Evolutionary conservation across 768 basidiomycete genomes (phyloP).

Genomic region (Lentinula raphanica): DNA sequence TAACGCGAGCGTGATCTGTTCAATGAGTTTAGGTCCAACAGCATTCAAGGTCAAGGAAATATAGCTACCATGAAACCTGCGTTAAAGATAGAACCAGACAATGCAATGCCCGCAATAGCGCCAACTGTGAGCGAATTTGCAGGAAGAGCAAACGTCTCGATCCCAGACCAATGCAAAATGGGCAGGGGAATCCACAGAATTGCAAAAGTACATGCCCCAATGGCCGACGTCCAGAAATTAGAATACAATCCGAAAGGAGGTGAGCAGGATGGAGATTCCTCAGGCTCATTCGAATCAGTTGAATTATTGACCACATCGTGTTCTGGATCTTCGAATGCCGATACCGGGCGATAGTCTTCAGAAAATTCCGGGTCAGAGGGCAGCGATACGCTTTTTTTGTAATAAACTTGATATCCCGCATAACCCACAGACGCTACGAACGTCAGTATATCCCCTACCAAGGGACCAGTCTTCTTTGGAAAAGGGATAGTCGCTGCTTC

Average conservation of each 20-base stretch:
- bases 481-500: constrained; percentile 9
- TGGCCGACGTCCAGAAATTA: constrained; percentile 71
- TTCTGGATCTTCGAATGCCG: constrained; percentile 28
- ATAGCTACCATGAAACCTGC: constrained; percentile 74
- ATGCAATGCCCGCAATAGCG: constrained; percentile 63
- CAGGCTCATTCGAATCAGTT: background rate
- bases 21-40: constrained; percentile 8
- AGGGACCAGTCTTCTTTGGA: constrained; percentile 42
- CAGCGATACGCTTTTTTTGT: constrained; percentile 74
- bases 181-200: constrained; percentile 78
- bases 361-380: constrained; percentile 58
- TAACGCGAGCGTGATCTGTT: constrained; percentile 69
- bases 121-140: constrained; percentile 35
- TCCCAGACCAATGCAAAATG: constrained; percentile 58
- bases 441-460: constrained; percentile 71
- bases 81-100: constrained; percentile 75
- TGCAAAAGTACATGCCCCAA: constrained; percentile 74
- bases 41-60: background rate
- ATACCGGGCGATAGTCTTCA: constrained; percentile 39
- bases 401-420: constrained; percentile 78
- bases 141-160: constrained; percentile 69
- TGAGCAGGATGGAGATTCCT: constrained; percentile 29
- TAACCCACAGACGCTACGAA: constrained; percentile 68
- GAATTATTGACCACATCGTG: constrained; percentile 9
- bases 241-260: constrained; percentile 84